A percentile compares a stretch with the other conserved stretches of the same genome.
These are phyloP conservation scores for Thalassiosira livingstoniorum DNA, from an alignment of 352 stramenopile species.

Conservation along the genomic window DNA sequence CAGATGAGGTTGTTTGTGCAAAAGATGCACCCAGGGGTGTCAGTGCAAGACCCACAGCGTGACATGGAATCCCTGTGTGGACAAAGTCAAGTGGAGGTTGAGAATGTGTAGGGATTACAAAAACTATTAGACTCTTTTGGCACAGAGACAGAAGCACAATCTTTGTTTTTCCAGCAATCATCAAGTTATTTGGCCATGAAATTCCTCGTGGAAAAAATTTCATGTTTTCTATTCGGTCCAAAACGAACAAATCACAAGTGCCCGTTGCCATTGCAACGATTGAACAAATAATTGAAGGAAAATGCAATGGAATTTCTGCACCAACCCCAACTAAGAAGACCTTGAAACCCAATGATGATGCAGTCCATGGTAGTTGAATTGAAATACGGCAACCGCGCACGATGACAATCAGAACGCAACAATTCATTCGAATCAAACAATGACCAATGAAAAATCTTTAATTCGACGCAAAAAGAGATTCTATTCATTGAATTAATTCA, in stretches of 20 bases:
- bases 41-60: slow-evolving; percentile 37
- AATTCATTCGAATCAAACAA: not conserved
- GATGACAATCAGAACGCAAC: no score
- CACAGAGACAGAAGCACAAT: not conserved
- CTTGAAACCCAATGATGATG: no score
- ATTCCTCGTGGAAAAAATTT: not conserved
- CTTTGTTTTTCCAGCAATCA: not conserved
- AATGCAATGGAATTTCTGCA: no score
- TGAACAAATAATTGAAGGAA: no score
- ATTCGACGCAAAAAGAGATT: not conserved
- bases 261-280: not conserved
- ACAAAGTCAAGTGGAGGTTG: not conserved
- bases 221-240: no score
- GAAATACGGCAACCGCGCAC: no score
- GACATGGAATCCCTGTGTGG: slow-evolving; percentile 31
- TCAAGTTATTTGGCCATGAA: not conserved
- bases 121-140: not conserved
- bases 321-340: no score
- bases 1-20: slow-evolving; percentile 42
- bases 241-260: not conserved
- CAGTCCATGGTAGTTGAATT: no score
- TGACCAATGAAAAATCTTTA: not conserved
- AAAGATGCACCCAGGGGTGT: slow-evolving; percentile 34
- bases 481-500: not conserved
- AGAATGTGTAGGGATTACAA: not conserved